Percentiles rank a stretch among this genome's conserved stretches.
These are phyloP conservation scores for Fusarium tupiense DNA, from an alignment of 2,329 filamentous ascomycete genomes.

Conservation along the genomic window DNA sequence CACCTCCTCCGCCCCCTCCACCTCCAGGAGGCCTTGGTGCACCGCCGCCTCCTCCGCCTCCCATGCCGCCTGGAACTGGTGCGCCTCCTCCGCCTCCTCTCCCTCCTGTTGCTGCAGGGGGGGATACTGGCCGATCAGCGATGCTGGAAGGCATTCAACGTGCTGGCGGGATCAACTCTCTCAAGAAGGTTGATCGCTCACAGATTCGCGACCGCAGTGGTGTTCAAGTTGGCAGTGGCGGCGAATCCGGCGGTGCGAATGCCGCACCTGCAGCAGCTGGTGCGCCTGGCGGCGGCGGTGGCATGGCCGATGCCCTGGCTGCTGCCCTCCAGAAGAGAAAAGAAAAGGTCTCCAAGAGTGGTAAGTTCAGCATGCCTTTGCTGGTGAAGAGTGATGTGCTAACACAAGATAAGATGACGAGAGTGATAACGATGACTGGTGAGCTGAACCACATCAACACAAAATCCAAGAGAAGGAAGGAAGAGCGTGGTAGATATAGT, in stretches of 20 bases:
- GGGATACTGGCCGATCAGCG: slow-evolving; percentile 63
- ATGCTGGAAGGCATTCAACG: slow-evolving; percentile 78
- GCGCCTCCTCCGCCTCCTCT: slow-evolving; percentile 54
- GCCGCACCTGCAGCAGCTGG: slow-evolving; percentile 62
- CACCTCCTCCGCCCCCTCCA: slow-evolving; percentile 62
- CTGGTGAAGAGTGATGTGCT: neutral
- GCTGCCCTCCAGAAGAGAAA: slow-evolving; percentile 84
- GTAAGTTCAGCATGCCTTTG: slow-evolving; percentile 68
- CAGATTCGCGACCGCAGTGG: slow-evolving; percentile 78
- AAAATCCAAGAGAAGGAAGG: slow-evolving; percentile 24
- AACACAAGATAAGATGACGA: slow-evolving; percentile 71
- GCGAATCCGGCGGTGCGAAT: slow-evolving; percentile 62
- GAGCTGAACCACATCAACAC: slow-evolving; percentile 26
- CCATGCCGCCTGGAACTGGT: neutral
- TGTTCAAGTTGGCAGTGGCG: slow-evolving; percentile 63
- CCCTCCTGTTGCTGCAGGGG: slow-evolving; percentile 50
- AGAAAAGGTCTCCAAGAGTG: slow-evolving; percentile 92
- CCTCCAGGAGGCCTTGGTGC: slow-evolving; percentile 53
- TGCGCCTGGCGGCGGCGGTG: slow-evolving; percentile 66
- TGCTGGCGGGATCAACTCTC: slow-evolving; percentile 70
- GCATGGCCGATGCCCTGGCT: slow-evolving; percentile 84
- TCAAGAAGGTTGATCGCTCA: slow-evolving; percentile 79
- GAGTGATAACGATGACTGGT: slow-evolving; percentile 80
- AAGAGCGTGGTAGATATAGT: slow-evolving; percentile 2
- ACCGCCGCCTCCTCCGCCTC: slow-evolving; percentile 40